Conservation (phyloP, 2,329 filamentous ascomycete species). For the Tolypocladium ovalisporum region DNA sequence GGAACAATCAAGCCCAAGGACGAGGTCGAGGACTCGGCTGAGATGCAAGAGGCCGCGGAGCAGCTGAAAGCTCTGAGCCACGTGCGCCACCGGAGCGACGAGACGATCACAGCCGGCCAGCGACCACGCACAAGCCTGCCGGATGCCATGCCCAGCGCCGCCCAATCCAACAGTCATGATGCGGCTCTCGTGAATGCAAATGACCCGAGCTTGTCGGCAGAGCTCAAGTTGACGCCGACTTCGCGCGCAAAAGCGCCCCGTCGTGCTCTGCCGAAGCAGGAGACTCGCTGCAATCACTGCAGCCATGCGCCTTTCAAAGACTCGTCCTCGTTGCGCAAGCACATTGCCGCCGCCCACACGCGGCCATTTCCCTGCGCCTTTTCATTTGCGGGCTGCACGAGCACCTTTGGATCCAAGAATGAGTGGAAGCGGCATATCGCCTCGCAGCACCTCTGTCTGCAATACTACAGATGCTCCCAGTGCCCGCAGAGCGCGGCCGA, state of each 20-base stretch:
- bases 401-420: conserved; percentile 85
- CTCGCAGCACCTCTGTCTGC: conserved; percentile 72
- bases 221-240: conserved; percentile 13
- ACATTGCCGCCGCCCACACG: conserved; percentile 58
- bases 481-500: conserved; percentile 44
- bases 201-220: conserved; percentile 10
- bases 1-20: conserved; percentile 20
- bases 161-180: conserved; percentile 18
- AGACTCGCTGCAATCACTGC: conserved; percentile 50
- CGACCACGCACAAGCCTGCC: conserved; percentile 27
- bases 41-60: conserved; percentile 59
- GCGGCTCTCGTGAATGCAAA: conserved; percentile 19
- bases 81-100: conserved; percentile 44
- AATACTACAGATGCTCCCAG: conserved; percentile 53
- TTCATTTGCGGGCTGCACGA: conserved; percentile 69
- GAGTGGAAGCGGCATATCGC: conserved; percentile 95
- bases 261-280: conserved; percentile 44
- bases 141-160: conserved; percentile 19
- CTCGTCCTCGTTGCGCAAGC: conserved; percentile 53
- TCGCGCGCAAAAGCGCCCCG: conserved; percentile 30
- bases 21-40: conserved; percentile 47
- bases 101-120: conserved; percentile 17
- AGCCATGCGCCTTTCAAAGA: conserved; percentile 57
- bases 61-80: conserved; percentile 57
- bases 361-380: conserved; percentile 79